Evolutionary conservation across 2,329 filamentous ascomycete species (phyloP).

Genomic region (Penicillium sp.): DNA sequence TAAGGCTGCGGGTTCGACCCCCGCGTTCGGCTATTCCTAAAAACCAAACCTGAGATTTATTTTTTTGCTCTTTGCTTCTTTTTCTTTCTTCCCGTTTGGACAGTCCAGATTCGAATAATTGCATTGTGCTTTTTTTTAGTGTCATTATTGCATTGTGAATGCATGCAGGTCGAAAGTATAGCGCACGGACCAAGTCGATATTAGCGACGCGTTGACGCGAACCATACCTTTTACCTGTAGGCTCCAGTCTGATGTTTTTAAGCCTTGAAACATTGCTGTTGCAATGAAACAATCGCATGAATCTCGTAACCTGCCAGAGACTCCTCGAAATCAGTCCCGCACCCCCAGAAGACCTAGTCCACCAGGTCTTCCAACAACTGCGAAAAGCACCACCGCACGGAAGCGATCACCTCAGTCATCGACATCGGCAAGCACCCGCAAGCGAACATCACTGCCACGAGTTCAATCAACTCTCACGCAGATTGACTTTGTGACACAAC

Average conservation of each 20-base stretch:
- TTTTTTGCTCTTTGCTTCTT: not conserved
- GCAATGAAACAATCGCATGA: conserved; percentile 30
- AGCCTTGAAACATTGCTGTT: conserved; percentile 8
- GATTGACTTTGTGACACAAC: conserved; percentile 39
- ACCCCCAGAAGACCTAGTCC: conserved; percentile 22
- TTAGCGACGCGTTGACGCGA: conserved; percentile 10
- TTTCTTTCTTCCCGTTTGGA: not conserved
- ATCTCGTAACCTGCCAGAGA: conserved; percentile 14
- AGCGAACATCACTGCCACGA: conserved; percentile 16
- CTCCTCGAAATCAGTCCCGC: conserved; percentile 19
- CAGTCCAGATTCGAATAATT: not conserved
- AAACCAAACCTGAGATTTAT: conserved; percentile 7
- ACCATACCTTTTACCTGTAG: conserved; percentile 11
- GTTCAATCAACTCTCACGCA: conserved; percentile 44
- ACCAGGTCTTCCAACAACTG: conserved; percentile 8
- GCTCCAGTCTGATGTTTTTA: conserved; percentile 13
- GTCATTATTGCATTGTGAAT: not conserved
- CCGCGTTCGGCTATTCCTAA: conserved; percentile 40
- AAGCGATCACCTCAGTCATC: conserved; percentile 14
- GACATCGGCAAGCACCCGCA: conserved; percentile 20
- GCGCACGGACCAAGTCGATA: conserved; percentile 9
- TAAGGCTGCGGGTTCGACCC: conserved; percentile 45
- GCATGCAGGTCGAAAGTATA: not conserved
- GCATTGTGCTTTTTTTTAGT: not conserved
- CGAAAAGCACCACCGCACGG: conserved; percentile 17